phyloP scores from a whole-genome alignment of 179 eudicot genomes.

The Silene vulgaris region DNA sequence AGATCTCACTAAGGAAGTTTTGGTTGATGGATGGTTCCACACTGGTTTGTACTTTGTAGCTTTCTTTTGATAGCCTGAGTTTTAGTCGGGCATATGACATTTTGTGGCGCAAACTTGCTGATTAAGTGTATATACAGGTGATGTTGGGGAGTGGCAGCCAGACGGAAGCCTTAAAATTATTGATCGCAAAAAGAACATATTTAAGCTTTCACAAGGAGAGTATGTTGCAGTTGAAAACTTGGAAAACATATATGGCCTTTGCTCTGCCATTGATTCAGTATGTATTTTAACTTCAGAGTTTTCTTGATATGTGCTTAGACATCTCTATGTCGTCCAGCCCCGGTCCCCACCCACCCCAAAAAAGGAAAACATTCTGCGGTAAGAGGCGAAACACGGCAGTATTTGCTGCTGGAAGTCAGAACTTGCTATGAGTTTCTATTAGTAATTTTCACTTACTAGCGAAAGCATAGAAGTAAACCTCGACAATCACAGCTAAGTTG shows the following conservation, averaged over 20 bases:
- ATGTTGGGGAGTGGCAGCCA: slow-evolving; percentile 90
- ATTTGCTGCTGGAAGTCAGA: no score
- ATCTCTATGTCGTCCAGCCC: no score
- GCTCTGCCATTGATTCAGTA: slow-evolving; percentile 63
- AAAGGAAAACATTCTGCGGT: not conserved
- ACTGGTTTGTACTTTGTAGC: slow-evolving; percentile 49
- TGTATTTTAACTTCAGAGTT: slow-evolving; percentile 8
- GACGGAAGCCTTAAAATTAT: slow-evolving; percentile 78
- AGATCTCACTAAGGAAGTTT: slow-evolving; percentile 71
- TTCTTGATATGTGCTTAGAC: not conserved
- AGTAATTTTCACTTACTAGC: no score
- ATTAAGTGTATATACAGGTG: slow-evolving; percentile 41
- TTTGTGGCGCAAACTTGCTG: not conserved
- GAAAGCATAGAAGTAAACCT: not conserved
- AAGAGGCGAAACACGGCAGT: no score
- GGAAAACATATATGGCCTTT: slow-evolving; percentile 66
- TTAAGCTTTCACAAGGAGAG: slow-evolving; percentile 89
- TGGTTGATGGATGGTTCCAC: slow-evolving; percentile 86
- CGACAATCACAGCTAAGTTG: not conserved
- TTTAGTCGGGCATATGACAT: not conserved
- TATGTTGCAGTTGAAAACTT: slow-evolving; percentile 84
- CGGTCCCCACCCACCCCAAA: no score
- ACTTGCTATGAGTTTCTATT: no score
- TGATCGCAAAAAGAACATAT: slow-evolving; percentile 84
- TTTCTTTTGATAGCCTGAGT: not conserved